Evolutionary conservation across 1,284 basidiomycete genomes (phyloP), one percentile per base, ranked within the genome.

Genomic region (Quambalaria eucalypti): DNA sequence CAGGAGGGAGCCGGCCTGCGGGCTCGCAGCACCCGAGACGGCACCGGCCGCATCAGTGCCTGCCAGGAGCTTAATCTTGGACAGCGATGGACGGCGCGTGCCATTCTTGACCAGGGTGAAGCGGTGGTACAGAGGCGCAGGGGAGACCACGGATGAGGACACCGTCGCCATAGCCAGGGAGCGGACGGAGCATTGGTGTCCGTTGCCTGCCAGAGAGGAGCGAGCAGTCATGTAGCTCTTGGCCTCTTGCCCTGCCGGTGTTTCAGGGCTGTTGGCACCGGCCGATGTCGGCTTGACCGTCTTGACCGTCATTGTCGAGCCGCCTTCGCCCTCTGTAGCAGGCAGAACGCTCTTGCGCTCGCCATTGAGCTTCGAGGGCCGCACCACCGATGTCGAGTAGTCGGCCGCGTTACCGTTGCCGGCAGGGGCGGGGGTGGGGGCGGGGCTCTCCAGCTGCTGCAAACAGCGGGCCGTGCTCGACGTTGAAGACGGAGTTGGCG

Each of bases 21-120:
- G 9, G 42, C 44, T 50, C 52, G 50, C 47, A 29, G 44, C 54
- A 16, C 60, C 52, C 14, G 48, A 23, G 28, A 61, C 53, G 8
- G 59, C 59, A 4, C 60, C 65, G 6, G 54, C 44, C 16, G 46
- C 49, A 4, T 38, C 28, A 25, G 21, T 52, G 31, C 31, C 31
- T 8, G 9, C 9, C 8, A 33, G 31, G n/a, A n/a, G n/a, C 7
- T 38, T 48, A 29, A 47, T 25, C 31, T 50, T 28, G 29, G 68
- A 52, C 12, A 57, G 51, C 46, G 51, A 50, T 28, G 68, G 68
- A 12, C 63, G 61, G 14, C 62, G 53, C 1, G 62, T 67, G 30
- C 68, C 66, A 59, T 70, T 72, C 56, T 71, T 70, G 60, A 72
- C 62, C 21, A 72, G 51, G 10, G 66, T 72, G 54, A 72, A 72